These are phyloP conservation scores for Ascochyta rabiei DNA, from an alignment of 2,329 filamentous ascomycete genomes.

Conservation along the genomic window DNA sequence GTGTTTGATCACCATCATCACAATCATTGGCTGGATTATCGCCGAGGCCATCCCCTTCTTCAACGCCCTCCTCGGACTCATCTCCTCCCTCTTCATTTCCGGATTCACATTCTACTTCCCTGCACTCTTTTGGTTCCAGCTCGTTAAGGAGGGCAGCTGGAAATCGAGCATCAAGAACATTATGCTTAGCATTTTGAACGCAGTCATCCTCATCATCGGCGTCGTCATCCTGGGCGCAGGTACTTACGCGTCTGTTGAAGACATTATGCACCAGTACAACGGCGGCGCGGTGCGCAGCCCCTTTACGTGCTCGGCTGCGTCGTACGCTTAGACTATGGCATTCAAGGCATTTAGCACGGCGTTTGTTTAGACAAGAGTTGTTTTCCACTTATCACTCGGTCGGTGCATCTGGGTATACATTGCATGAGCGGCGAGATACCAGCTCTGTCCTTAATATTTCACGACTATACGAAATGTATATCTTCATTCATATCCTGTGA, in stretches of 20 bases:
- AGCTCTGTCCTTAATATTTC: neutral
- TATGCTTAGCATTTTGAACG: conserved; percentile 35
- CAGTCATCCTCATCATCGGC: conserved; percentile 37
- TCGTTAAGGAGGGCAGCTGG: conserved; percentile 54
- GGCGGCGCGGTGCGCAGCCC: conserved; percentile 46
- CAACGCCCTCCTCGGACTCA: conserved; percentile 69
- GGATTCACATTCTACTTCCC: conserved; percentile 67
- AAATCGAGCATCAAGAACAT: conserved; percentile 43
- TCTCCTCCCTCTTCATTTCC: conserved; percentile 66
- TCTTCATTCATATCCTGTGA: no score
- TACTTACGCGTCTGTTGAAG: conserved; percentile 53
- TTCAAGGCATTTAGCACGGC: conserved; percentile 13
- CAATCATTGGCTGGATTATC: conserved; percentile 70
- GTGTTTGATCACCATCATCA: conserved; percentile 61
- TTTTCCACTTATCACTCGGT: neutral
- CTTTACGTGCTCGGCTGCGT: conserved; percentile 48
- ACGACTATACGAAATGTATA: conserved; percentile 1
- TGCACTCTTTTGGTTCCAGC: conserved; percentile 46
- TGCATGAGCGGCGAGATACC: conserved; percentile 10
- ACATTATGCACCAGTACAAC: conserved; percentile 51
- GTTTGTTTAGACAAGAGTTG: conserved; percentile 2
- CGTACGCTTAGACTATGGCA: conserved; percentile 33
- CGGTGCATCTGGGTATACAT: neutral
- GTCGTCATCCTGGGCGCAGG: conserved; percentile 46
- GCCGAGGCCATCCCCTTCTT: conserved; percentile 75